Evolutionary conservation across 352 stramenopile species (phyloP).

Genomic region (Globisporangium nodosum): DNA sequence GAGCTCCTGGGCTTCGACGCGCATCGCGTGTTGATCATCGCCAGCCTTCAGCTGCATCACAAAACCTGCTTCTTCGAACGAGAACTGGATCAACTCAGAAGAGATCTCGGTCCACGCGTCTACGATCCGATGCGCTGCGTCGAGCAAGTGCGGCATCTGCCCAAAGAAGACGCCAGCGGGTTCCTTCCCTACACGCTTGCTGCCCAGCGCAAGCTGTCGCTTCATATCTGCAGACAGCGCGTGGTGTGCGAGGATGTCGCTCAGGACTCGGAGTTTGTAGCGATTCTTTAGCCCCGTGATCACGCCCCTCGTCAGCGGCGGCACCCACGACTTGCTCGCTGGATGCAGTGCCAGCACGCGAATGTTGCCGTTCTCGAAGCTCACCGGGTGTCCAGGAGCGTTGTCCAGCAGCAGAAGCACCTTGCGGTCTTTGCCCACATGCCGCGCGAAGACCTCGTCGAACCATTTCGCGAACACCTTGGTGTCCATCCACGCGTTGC

Average conservation of each 20-base stretch:
- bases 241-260: conserved; percentile 17
- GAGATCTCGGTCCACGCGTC: conserved; percentile 17
- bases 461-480: conserved; percentile 14
- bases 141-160: conserved; percentile 16
- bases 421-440: background rate
- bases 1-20: conserved; percentile 7
- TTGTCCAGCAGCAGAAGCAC: conserved; percentile 16
- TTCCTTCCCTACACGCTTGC: conserved; percentile 2
- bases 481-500: conserved; percentile 14
- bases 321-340: conserved; percentile 8
- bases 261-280: conserved; percentile 18
- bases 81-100: conserved; percentile 8
- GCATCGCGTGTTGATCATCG: background rate
- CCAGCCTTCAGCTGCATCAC: conserved; percentile 2
- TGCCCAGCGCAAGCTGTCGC: conserved; percentile 4
- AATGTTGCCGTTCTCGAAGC: conserved; percentile 9
- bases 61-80: conserved; percentile 9
- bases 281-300: conserved; percentile 21
- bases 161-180: conserved; percentile 16
- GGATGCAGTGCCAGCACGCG: conserved; percentile 10
- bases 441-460: conserved; percentile 8
- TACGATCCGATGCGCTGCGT: conserved; percentile 13
- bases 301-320: conserved; percentile 19
- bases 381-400: conserved; percentile 11
- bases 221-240: conserved; percentile 8